phyloP scores from a whole-genome alignment of 257 asterid species.

The Anisodus acutangulus region DNA sequence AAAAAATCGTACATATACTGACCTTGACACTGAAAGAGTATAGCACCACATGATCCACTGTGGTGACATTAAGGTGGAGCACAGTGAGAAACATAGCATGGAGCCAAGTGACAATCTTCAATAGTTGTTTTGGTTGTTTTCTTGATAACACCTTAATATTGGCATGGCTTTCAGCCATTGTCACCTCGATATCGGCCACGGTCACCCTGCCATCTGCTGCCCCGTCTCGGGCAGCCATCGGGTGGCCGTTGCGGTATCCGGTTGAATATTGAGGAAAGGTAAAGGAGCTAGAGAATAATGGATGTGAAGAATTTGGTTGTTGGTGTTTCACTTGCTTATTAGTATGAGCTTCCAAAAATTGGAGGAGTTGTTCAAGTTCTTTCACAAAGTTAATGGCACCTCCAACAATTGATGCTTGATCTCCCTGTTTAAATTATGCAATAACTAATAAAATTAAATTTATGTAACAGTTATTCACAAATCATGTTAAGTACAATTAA shows the following conservation, averaged over 20 bases:
- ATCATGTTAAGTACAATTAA: too few relatives aligned
- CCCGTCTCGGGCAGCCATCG: neutral
- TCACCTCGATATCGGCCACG: constrained; percentile 63
- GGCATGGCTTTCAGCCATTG: constrained; percentile 66
- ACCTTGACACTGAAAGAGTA: constrained; percentile 73
- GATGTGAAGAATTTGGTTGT: neutral
- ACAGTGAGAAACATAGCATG: constrained; percentile 52
- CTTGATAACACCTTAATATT: constrained; percentile 48
- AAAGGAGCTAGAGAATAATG: constrained; percentile 39
- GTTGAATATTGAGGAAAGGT: constrained; percentile 45
- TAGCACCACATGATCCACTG: constrained; percentile 51
- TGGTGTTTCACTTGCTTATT: constrained; percentile 20
- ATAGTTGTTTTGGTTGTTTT: constrained; percentile 53
- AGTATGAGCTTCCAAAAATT: constrained; percentile 49
- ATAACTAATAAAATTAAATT: too few relatives aligned
- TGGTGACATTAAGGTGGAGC: constrained; percentile 60
- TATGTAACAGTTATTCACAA: too few relatives aligned
- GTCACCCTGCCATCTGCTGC: constrained; percentile 34
- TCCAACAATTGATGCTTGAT: constrained; percentile 75
- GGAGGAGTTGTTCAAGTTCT: constrained; percentile 65
- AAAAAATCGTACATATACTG: neutral
- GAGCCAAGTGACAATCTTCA: constrained; percentile 52
- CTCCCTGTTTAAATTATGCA: constrained; percentile 48
- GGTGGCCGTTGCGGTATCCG: neutral
- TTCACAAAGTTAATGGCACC: constrained; percentile 65